Evolutionary conservation across 1,139 yeast species (phyloP).

Genomic region (Taphrina confusa): DNA sequence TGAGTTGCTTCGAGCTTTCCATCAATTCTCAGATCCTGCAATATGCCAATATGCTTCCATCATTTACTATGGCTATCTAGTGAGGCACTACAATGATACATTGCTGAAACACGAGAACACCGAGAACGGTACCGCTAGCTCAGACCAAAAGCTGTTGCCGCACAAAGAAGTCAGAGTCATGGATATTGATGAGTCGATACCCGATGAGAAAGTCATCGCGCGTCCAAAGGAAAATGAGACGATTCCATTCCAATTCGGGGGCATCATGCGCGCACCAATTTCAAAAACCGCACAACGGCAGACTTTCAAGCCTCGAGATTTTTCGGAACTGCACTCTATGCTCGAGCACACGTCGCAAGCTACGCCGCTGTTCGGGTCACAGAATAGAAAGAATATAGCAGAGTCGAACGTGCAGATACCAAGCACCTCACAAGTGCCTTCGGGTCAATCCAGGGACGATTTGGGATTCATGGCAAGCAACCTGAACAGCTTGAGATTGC

Average conservation of each 20-base stretch:
- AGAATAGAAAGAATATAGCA: background rate
- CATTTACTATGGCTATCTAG: no score
- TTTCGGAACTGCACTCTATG: background rate
- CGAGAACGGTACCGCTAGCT: no score
- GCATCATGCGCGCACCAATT: background rate
- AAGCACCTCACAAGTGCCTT: no score
- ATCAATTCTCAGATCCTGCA: no score
- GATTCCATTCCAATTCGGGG: background rate
- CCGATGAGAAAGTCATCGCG: background rate
- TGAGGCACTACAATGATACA: no score
- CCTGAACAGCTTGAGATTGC: background rate
- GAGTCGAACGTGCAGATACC: no score
- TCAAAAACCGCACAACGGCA: background rate
- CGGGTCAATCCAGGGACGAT: no score
- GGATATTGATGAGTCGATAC: background rate
- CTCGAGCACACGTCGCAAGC: background rate
- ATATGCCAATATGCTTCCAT: no score
- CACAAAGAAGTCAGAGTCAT: no score
- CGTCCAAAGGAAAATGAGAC: background rate
- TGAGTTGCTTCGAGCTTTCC: no score
- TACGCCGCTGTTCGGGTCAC: slow-evolving; percentile 4
- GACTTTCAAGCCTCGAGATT: slow-evolving; percentile 2
- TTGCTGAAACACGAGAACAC: no score
- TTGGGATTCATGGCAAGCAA: background rate
- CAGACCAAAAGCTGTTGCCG: no score